Base-by-base conservation (phyloP, 1,139 yeast genomes). In the Saccharomycopsis phalli region DNA sequence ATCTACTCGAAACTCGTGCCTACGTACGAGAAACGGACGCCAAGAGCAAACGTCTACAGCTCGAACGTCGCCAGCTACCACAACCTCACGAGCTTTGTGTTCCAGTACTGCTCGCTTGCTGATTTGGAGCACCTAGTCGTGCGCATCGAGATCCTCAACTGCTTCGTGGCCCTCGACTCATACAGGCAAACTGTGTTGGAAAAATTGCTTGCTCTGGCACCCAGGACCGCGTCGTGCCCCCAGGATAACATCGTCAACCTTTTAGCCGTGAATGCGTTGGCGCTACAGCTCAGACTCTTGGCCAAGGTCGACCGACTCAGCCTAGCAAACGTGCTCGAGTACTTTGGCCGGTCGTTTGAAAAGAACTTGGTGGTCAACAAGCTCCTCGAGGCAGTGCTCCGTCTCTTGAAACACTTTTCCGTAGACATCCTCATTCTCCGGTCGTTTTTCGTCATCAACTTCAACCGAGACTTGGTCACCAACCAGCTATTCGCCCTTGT, bases 381-480 rank as follows among this genome's bases (percentile, higher is more conserved):
- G 31, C 26, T 41, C n/a, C 6, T 26, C 4, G 38, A 41, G 25
- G 13, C 30, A 4, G 8, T 38, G 23, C 8, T 39, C 4, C 14
- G 13, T 8, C 34, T 41, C 21, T 11, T 41, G 13, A 41, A 41
- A 22, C 8, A 10, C 20, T 31, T 41, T 14, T 41, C 45, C 10
- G 22, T 27, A 2, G 45, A 41, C 23, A 35, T 41, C 14, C 10
- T 35, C 14, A 18, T 41, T 11, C 23, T 41, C 13, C 21, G 45
- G 4, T 30, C 45, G 13, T 41, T 41, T 26, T 41, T 41, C 19
- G 30, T 34, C 7, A 30, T 41, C 34, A 34, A 34, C 13, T 38
- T 41, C 34, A 38, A 41, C 25, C 35, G 35, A 19, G 39, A 38
- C 10, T 19, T 34, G 18, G 21, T 41, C 5, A 13, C 38, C 13